Evolutionary conservation across 257 asterid genomes (phyloP).

Genomic region (Solanum chiquidenum): DNA sequence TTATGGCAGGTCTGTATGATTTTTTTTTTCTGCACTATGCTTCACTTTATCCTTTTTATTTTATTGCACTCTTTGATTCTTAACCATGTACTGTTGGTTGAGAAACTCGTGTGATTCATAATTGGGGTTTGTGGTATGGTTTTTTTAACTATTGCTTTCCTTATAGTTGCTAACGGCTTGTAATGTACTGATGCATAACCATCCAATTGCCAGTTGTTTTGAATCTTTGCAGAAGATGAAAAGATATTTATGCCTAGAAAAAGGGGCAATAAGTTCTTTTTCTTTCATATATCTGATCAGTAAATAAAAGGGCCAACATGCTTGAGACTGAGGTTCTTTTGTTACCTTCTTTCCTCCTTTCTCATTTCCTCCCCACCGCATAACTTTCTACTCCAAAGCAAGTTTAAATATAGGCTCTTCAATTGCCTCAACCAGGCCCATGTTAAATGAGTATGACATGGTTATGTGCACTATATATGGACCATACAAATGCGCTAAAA

Average conservation of each 20-base stretch:
- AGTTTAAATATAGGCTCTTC: not conserved
- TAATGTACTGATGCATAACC: not conserved
- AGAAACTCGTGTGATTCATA: not conserved
- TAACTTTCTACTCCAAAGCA: not conserved
- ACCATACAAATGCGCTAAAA: not conserved
- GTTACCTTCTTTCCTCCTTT: not conserved
- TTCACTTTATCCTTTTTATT: not conserved
- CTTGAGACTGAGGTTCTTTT: not conserved
- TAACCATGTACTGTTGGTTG: not conserved
- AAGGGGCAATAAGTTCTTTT: not conserved
- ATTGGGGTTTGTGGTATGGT: not conserved
- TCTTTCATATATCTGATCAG: not conserved
- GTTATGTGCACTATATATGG: not conserved
- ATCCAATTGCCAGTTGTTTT: not conserved
- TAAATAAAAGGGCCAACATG: not conserved
- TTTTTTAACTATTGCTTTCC: not conserved
- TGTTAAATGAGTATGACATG: not conserved
- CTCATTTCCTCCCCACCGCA: not conserved
- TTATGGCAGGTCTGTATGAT: constrained; percentile 42
- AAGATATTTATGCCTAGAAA: not conserved
- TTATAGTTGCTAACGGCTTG: not conserved
- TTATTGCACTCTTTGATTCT: not conserved
- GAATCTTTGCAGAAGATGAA: not conserved
- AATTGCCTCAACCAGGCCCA: not conserved
- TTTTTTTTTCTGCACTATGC: not conserved